Percentiles rank a stretch among this genome's conserved stretches.
phyloP scores from a whole-genome alignment of 1,284 basidiomycete genomes.

The Porogramme epimiltina region DNA sequence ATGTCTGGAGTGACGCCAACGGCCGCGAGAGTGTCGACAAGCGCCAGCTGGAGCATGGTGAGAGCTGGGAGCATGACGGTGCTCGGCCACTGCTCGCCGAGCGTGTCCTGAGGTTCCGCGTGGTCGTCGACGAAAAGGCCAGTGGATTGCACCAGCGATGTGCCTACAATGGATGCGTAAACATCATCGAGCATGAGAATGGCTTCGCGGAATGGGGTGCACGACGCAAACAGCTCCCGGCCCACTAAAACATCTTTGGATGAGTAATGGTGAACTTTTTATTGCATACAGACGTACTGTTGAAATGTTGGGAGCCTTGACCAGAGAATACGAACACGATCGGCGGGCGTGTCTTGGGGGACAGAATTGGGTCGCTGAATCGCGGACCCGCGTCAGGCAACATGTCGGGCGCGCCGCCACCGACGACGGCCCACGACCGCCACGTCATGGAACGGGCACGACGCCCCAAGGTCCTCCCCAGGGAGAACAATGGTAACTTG shows the following conservation, averaged over 20 bases:
- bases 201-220: conserved; percentile 36
- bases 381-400: not conserved
- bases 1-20: conserved; percentile 38
- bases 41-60: conserved; percentile 45
- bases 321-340: conserved; percentile 44
- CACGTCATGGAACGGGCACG: conserved; percentile 37
- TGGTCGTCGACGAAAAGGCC: conserved; percentile 33
- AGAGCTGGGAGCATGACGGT: conserved; percentile 38
- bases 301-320: conserved; percentile 45
- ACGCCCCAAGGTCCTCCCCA: conserved; percentile 23
- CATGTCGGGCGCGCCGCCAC: not conserved
- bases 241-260: conserved; percentile 12
- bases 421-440: conserved; percentile 27
- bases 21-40: conserved; percentile 39
- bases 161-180: conserved; percentile 32
- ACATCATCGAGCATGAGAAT: conserved; percentile 38
- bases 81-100: conserved; percentile 37
- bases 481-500: not conserved
- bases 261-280: not conserved
- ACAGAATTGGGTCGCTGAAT: conserved; percentile 29
- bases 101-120: conserved; percentile 2
- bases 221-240: conserved; percentile 15
- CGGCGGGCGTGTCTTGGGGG: conserved; percentile 28
- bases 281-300: conserved; percentile 25
- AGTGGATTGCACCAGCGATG: conserved; percentile 34